A percentile compares a stretch with the other conserved stretches of the same genome.
phyloP scores from a whole-genome alignment of 768 basidiomycete species.

The Gautieria morchelliformis region DNA sequence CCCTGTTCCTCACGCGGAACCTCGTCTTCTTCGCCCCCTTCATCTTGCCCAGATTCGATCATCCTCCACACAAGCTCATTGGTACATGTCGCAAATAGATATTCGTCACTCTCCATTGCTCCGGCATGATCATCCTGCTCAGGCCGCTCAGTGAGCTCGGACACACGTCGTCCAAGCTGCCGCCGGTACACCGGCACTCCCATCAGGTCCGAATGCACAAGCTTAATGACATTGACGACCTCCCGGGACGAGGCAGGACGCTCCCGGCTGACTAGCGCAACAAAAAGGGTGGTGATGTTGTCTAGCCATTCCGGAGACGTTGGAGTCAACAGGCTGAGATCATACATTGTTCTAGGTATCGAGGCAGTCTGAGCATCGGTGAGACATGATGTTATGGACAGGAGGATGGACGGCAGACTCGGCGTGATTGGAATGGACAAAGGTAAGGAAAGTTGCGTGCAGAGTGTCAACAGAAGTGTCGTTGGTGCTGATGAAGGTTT shows the following conservation, averaged over 20 bases:
- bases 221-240: slow-evolving; percentile 46
- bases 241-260: slow-evolving; percentile 19
- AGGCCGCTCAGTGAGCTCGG: neutral
- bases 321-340: slow-evolving; percentile 60
- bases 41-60: neutral
- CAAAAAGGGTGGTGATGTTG: slow-evolving; percentile 21
- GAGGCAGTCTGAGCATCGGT: slow-evolving; percentile 58
- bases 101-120: neutral
- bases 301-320: slow-evolving; percentile 62
- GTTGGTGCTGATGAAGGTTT: slow-evolving; percentile 49
- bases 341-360: slow-evolving; percentile 52
- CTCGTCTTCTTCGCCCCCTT: neutral
- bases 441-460: slow-evolving; percentile 45
- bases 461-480: slow-evolving; percentile 42
- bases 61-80: slow-evolving; percentile 6
- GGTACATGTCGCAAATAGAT: neutral
- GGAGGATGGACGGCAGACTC: slow-evolving; percentile 50
- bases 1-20: neutral
- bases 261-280: slow-evolving; percentile 28
- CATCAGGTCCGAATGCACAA: slow-evolving; percentile 53
- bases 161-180: slow-evolving; percentile 24
- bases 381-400: slow-evolving; percentile 59
- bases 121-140: neutral
- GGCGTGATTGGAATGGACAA: slow-evolving; percentile 47
- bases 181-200: slow-evolving; percentile 61